phyloP scores from a whole-genome alignment of 495 filamentous ascomycete species.

The Poronia punctata region DNA sequence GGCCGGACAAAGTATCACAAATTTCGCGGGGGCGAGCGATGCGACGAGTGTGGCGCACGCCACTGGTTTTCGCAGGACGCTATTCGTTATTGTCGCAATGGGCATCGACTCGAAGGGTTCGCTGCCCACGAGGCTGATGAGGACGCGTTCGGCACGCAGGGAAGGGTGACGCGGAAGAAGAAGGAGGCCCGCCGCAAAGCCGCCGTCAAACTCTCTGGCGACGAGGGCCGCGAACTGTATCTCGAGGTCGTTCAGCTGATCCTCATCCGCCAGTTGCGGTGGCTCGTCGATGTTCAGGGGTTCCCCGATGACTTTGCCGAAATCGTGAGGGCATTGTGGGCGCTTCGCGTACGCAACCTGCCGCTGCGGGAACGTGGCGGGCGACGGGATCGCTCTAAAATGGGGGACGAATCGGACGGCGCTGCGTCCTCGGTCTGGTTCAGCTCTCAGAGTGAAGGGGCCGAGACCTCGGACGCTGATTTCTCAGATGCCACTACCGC shows the following conservation, averaged over 20 bases:
- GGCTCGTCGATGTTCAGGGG: slow-evolving; percentile 38
- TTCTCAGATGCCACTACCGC: slow-evolving; percentile 20
- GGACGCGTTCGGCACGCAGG: slow-evolving; percentile 63
- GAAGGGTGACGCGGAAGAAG: slow-evolving; percentile 37
- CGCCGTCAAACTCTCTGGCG: slow-evolving; percentile 54
- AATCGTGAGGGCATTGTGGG: slow-evolving; percentile 47
- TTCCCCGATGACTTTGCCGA: slow-evolving; percentile 38
- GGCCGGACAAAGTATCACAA: slow-evolving; percentile 20
- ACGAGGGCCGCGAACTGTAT: slow-evolving; percentile 65
- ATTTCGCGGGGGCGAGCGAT: slow-evolving; percentile 36
- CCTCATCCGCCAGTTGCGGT: slow-evolving; percentile 30
- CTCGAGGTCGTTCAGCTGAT: slow-evolving; percentile 83
- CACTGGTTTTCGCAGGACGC: slow-evolving; percentile 44
- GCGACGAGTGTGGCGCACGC: slow-evolving; percentile 41
- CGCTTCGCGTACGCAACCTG: slow-evolving; percentile 36
- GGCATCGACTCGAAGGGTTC: slow-evolving; percentile 44
- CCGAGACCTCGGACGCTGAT: slow-evolving; percentile 11
- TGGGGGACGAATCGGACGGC: slow-evolving; percentile 7
- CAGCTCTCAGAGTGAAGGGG: slow-evolving; percentile 31
- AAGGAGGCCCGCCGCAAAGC: slow-evolving; percentile 48
- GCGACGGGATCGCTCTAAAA: background rate
- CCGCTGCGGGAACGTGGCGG: slow-evolving; percentile 17
- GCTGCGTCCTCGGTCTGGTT: slow-evolving; percentile 18
- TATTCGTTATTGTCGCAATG: slow-evolving; percentile 45
- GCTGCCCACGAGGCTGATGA: slow-evolving; percentile 53